Conservation (phyloP, 257 asterid genomes). For the Galeopsis tetrahit region DNA sequence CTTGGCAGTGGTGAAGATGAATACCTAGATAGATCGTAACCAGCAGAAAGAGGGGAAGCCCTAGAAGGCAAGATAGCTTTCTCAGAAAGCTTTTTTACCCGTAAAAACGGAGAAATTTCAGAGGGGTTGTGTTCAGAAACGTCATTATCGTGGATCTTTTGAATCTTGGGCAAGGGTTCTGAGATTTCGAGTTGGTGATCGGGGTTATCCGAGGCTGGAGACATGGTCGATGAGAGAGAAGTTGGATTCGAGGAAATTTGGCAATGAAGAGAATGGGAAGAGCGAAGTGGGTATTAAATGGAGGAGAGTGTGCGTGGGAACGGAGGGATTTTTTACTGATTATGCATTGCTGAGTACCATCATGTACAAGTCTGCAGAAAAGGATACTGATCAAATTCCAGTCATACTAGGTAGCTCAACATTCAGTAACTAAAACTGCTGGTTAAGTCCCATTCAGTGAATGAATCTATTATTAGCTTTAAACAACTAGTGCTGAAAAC, state of each 20-base stretch:
- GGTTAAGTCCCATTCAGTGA: background rate
- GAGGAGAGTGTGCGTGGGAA: background rate
- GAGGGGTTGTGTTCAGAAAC: slow-evolving; percentile 23
- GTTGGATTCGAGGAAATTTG: background rate
- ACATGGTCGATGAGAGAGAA: slow-evolving; percentile 22
- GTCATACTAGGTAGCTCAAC: slow-evolving; percentile 4
- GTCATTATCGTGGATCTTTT: slow-evolving; percentile 34
- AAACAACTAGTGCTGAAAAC: background rate
- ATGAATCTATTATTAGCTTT: background rate
- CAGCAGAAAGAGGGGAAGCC: slow-evolving; percentile 61
- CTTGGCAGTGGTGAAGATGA: background rate
- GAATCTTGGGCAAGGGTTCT: slow-evolving; percentile 32
- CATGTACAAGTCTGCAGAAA: slow-evolving; percentile 22
- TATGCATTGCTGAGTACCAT: slow-evolving; percentile 35
- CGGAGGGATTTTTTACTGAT: slow-evolving; percentile 22
- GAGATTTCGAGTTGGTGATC: slow-evolving; percentile 29
- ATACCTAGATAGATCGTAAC: slow-evolving; percentile 69
- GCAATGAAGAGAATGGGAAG: background rate
- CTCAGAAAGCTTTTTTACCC: slow-evolving; percentile 59
- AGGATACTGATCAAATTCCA: background rate
- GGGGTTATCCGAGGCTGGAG: slow-evolving; percentile 28
- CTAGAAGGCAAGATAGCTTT: slow-evolving; percentile 62
- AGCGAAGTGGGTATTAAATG: slow-evolving; percentile 26
- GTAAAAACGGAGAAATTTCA: slow-evolving; percentile 39
- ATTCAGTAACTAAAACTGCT: background rate